Base-by-base conservation (phyloP, 305 asterid genomes). In the Fraxinus velutina region DNA sequence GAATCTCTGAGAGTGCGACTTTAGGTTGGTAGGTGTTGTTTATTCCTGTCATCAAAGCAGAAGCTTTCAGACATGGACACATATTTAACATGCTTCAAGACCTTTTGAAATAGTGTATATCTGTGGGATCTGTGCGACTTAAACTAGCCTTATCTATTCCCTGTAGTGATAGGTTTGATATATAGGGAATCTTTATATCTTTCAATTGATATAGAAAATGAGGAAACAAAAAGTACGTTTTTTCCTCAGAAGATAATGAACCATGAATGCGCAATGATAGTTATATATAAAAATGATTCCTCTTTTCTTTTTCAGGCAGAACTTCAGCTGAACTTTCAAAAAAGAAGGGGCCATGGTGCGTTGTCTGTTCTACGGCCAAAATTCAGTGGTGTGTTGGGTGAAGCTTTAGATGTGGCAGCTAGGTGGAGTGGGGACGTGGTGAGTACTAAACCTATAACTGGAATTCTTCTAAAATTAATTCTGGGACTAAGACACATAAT, bases 361-460 rank as follows among this genome's bases (percentile, higher is more conserved):
- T 79, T 96, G 79, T 96, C 99, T 82, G 96, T 96, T 79, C 92
- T 94, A 75, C 93, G 92, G 81, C 99, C 99, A 78, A 96, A 96
- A 86, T 96, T 96, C 89, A 96, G 99, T 78, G 99, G 99, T 86
- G 94, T 93, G 76, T 84, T 96, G 89, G 99, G 99, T 72, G 99
- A 96, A 88, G 98, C 98, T 89, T 86, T 96, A 70, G 99, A 96
- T 88, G 97, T 96, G 85, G 98, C 98, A 86, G 99, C 95, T 84
- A 90, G 96, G 89, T 96, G 99, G 99, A 96, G 97, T 79, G 99
- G 99, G 80, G 99, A 96, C 87, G 99, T 96, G 87, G 99, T 96
- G 73, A 88, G 98, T 91, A 81, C 86, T 81, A 72, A 81, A 71
- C 29, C 79, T 55, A 50, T 80, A 79, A 36, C 70, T 79, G 73